Percentiles rank a stretch among this genome's conserved stretches.
Conservation (phyloP, 2,329 filamentous ascomycete species). For the Microdochium paspali region DNA sequence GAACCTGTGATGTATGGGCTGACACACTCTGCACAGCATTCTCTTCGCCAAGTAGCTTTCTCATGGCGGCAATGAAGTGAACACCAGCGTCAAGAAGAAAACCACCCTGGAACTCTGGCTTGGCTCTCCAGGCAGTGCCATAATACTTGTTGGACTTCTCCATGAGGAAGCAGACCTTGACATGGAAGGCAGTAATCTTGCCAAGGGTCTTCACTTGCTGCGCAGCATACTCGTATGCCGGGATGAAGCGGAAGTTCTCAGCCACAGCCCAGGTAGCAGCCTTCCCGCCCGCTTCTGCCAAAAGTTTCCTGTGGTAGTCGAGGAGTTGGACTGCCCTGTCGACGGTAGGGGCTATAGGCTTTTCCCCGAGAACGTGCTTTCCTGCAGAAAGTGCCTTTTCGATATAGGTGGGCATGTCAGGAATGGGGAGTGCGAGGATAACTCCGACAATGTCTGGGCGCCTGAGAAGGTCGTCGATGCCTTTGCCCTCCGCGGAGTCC, state of each 20-base stretch:
- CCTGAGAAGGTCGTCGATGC: slow-evolving; percentile 32
- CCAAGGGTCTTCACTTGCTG: slow-evolving; percentile 41
- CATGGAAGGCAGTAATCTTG: slow-evolving; percentile 41
- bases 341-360: slow-evolving; percentile 56
- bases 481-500: slow-evolving; percentile 22
- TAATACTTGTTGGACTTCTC: slow-evolving; percentile 32
- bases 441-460: slow-evolving; percentile 34
- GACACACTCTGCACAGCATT: slow-evolving; percentile 36
- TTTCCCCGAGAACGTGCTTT: slow-evolving; percentile 63
- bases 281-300: slow-evolving; percentile 9
- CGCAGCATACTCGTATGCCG: slow-evolving; percentile 41
- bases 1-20: slow-evolving; percentile 45
- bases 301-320: slow-evolving; percentile 20
- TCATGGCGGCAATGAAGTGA: slow-evolving; percentile 56
- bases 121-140: slow-evolving; percentile 54
- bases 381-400: slow-evolving; percentile 50
- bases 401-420: slow-evolving; percentile 48
- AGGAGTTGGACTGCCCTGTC: slow-evolving; percentile 30
- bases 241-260: slow-evolving; percentile 63
- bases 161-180: slow-evolving; percentile 25
- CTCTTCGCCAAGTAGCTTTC: slow-evolving; percentile 43
- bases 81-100: slow-evolving; percentile 71
- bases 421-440: slow-evolving; percentile 45
- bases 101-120: slow-evolving; percentile 62
- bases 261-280: slow-evolving; percentile 49